A percentile compares a stretch with the other conserved stretches of the same genome.
Evolutionary conservation across 2,329 filamentous ascomycete species (phyloP).

Genomic region (Aspergillus bombycis): DNA sequence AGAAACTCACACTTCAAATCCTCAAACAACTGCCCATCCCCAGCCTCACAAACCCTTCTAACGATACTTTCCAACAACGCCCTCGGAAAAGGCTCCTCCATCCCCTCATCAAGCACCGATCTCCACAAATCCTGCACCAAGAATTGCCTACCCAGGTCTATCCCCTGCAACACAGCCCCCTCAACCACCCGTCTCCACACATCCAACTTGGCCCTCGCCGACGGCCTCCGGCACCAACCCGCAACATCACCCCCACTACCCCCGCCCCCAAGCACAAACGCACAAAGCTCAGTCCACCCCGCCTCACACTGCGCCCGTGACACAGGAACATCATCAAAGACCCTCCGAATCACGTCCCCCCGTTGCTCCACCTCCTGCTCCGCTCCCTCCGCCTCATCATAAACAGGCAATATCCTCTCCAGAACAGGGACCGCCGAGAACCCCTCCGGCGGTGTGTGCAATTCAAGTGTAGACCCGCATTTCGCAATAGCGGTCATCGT

Average conservation of each 20-base stretch:
- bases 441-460: slow-evolving; percentile 39
- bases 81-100: slow-evolving; percentile 35
- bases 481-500: slow-evolving; percentile 47
- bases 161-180: slow-evolving; percentile 43
- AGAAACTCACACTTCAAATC: slow-evolving; percentile 43
- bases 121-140: slow-evolving; percentile 46
- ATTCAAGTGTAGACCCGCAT: slow-evolving; percentile 50
- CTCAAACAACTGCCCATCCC: slow-evolving; percentile 20
- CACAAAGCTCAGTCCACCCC: slow-evolving; percentile 56
- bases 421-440: slow-evolving; percentile 36
- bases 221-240: slow-evolving; percentile 49
- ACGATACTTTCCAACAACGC: slow-evolving; percentile 44
- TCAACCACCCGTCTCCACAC: slow-evolving; percentile 53
- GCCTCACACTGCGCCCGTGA: slow-evolving; percentile 55
- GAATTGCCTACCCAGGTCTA: slow-evolving; percentile 46
- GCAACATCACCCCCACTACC: background rate
- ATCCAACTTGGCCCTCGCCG: slow-evolving; percentile 49
- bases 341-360: slow-evolving; percentile 34
- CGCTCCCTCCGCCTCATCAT: slow-evolving; percentile 27
- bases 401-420: slow-evolving; percentile 34
- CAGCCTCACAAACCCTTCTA: slow-evolving; percentile 35
- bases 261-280: slow-evolving; percentile 49
- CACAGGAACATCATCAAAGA: slow-evolving; percentile 57
- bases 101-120: slow-evolving; percentile 40
- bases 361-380: slow-evolving; percentile 18